These are phyloP conservation scores for Eugenia klotzschiana DNA, from an alignment of 441 rosid genomes.

Conservation along the genomic window DNA sequence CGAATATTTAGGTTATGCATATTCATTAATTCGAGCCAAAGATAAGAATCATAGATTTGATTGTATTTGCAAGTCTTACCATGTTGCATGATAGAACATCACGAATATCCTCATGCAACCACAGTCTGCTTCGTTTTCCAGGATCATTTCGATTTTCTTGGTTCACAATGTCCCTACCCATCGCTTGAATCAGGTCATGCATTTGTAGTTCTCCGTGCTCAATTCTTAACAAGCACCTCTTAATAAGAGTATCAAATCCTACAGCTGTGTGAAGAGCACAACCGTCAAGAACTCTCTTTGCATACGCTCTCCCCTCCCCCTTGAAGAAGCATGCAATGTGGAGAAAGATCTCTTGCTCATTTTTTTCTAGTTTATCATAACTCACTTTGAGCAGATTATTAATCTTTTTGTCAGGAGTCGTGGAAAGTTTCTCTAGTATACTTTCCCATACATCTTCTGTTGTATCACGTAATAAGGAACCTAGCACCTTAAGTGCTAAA, in stretches of 20 bases:
- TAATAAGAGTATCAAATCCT: neutral
- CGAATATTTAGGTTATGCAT: rapidly evolving
- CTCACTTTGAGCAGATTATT: neutral
- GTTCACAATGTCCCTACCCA: neutral
- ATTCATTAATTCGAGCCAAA: rapidly evolving
- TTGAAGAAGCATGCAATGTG: neutral
- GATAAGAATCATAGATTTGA: neutral
- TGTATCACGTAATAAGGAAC: neutral
- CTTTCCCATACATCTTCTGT: neutral
- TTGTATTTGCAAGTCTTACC: neutral
- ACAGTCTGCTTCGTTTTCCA: neutral
- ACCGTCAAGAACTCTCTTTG: rapidly evolving
- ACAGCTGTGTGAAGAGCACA: rapidly evolving
- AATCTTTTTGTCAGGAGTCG: rapidly evolving
- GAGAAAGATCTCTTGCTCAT: neutral
- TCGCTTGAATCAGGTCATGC: neutral
- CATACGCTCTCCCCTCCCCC: rapidly evolving
- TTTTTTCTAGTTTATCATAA: neutral
- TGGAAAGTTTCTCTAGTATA: neutral
- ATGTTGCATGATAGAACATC: rapidly evolving
- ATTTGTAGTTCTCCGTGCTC: rapidly evolving
- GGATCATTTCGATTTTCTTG: neutral
- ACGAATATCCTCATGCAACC: rapidly evolving
- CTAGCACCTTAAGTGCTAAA: neutral
- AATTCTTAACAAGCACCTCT: neutral